Evolutionary conservation across 768 basidiomycete species (phyloP), one percentile per base, ranked within the genome.

Genomic region (Lentinula lateritia): DNA sequence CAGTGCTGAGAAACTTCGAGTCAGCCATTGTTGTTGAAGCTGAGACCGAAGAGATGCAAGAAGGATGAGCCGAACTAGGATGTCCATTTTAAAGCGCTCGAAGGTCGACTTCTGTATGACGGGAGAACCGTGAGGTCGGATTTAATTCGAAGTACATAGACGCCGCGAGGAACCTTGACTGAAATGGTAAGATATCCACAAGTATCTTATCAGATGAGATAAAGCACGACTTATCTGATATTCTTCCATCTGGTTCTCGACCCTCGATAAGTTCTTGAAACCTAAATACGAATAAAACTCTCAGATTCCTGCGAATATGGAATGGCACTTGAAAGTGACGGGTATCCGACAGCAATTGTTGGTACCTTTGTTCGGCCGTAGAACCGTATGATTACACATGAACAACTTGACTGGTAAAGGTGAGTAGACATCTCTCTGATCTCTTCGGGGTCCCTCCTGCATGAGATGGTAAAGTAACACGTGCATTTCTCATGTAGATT

Each of bases 181-280:
- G 28, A 46, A 43, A 58, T 32, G 23, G 53, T 45, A 23, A 43
- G 56, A 58, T 58, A 58, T 6, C 12, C 41, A 58, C 16, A 16
- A 42, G 23, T 41, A 46, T 34, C 42, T 43, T 43, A 58, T 43
- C 45, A 58, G 45, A 58, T 58, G 42, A 58, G 42, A 34, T 58
- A 45, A n/a, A 18, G 28, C 42, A 13, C 16, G 6, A 23, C 23
- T 42, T 58, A 34, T 41, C 42, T 39, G 54, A 39, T 56, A 12
- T 39, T 38, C 34, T 18, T 15, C 18, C 41, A 16, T 32, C 28
- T 2, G 7, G 9, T 28, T 32, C 7, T n/a, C 12, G 18, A 6
- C 6, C n/a, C 32, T 34, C 16, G 32, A 16, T 20, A 15, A 2
- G 9, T 45, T 36, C 56, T 16, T 16, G 12, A n/a, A 23, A n/a